Base-by-base conservation (phyloP, 352 stramenopile genomes). In the Aphanomyces cochlioides region DNA sequence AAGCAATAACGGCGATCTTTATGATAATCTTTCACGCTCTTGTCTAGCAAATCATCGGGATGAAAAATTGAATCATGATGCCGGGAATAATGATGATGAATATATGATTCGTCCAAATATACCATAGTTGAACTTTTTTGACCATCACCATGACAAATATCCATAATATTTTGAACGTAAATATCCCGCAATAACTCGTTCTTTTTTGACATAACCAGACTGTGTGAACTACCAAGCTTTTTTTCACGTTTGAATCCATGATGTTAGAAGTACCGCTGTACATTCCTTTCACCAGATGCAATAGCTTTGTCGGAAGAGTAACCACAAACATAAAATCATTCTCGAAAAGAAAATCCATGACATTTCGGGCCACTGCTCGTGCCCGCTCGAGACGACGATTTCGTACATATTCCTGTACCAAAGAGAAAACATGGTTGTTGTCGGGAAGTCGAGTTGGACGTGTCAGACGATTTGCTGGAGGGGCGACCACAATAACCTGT, bases 61-160 rank as follows among this genome's bases (percentile, higher is more conserved):
- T 77, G 72, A 48, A 67, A 71, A 41, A 79, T 41, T 13, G 53
- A 39, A 43, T 76, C 58, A 7, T 74, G 19, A 28, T 74, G 72
- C 0, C 66, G 21, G 13, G 43, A 7, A 56, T 73, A 72, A 47
- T 76, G 47, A 21, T 77, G 65, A 40, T 76, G 69, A 34, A 78
- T 76, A 47, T 76, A 76, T 37, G 65, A 74, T 39, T 76, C 73
- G 56, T 78, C 73, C 41, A 78, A 67, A 47, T 78, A 76, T 1
- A 78, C 75, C n/a, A 71, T 57, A 39, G 56, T 28, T 2, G 56
- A 2, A 13, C 6, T 10, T 15, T 28, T 28, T 41, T 13, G n/a
- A 43, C 19, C 39, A 38, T 15, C 19, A 17, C 17, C 28, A 28
- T 28, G 2, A 28, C 28, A 2, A 28, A 28, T 28, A 28, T 28